A percentile compares a stretch with the other conserved stretches of the same genome.
Conservation (phyloP, 495 filamentous ascomycete genomes). For the Lasiosphaeria ovina region DNA sequence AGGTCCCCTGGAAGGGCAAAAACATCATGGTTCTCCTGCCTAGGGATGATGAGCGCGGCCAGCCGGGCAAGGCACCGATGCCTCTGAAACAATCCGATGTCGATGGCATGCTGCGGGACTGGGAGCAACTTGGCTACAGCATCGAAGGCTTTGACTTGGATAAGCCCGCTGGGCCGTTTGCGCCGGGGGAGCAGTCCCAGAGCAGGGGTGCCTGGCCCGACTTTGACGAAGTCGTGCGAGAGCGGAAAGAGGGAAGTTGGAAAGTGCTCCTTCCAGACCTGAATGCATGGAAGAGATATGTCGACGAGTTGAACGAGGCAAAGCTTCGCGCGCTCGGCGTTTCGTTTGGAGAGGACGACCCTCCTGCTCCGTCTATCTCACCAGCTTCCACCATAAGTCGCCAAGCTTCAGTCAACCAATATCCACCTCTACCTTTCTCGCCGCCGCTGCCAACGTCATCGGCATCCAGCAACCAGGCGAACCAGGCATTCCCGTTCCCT, state of each 20-base stretch:
- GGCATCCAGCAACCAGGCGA: conserved; percentile 58
- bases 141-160: conserved; percentile 68
- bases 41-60: conserved; percentile 61
- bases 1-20: conserved; percentile 69
- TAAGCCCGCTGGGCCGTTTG: conserved; percentile 32
- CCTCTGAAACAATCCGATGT: conserved; percentile 64
- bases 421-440: conserved; percentile 65
- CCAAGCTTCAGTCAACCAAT: conserved; percentile 58
- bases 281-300: conserved; percentile 78
- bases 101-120: conserved; percentile 61
- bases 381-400: conserved; percentile 54
- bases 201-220: conserved; percentile 75
- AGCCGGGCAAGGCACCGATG: conserved; percentile 54
- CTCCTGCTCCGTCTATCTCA: conserved; percentile 52
- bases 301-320: conserved; percentile 75
- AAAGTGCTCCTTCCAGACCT: conserved; percentile 75
- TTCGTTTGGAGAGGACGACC: conserved; percentile 68
- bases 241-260: conserved; percentile 52
- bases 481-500: conserved; percentile 59
- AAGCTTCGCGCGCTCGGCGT: conserved; percentile 91
- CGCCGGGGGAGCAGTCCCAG: conserved; percentile 49
- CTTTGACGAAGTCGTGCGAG: conserved; percentile 53
- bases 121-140: conserved; percentile 75
- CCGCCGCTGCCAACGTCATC: conserved; percentile 68
- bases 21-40: conserved; percentile 71